Evolutionary conservation across 2,329 filamentous ascomycete species (phyloP).

Genomic region (Sclerotinia borealis): DNA sequence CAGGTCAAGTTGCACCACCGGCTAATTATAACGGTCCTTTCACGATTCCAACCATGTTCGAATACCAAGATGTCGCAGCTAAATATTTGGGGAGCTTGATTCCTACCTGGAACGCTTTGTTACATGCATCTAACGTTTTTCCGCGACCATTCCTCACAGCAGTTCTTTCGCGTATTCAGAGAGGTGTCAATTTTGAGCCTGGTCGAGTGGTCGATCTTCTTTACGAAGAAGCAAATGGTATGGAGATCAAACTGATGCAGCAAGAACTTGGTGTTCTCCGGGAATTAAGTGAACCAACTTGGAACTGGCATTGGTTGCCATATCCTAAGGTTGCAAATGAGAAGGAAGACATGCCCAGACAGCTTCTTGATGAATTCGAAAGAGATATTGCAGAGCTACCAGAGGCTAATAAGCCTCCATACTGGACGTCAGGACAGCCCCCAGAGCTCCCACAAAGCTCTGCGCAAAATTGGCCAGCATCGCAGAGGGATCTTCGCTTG

Average conservation of each 20-base stretch:
- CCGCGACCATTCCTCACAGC: not conserved
- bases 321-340: not conserved
- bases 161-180: not conserved
- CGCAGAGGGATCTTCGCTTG: not conserved
- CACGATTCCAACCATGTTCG: conserved; percentile 5
- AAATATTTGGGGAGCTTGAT: not conserved
- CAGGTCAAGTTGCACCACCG: conserved; percentile 15
- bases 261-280: not conserved
- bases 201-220: not conserved
- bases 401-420: not conserved
- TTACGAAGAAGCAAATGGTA: not conserved
- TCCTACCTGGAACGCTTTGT: not conserved
- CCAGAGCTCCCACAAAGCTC: not conserved
- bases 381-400: conserved; percentile 9
- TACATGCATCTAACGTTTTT: not conserved
- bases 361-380: conserved; percentile 14
- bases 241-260: not conserved
- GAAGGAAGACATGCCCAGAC: not conserved
- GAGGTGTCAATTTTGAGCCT: not conserved
- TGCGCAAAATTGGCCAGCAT: not conserved
- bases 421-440: conserved; percentile 11
- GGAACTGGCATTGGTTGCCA: conserved; percentile 1
- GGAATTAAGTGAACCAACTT: not conserved
- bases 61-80: conserved; percentile 14
- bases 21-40: conserved; percentile 25